Evolutionary conservation across 1,284 basidiomycete species (phyloP).

Genomic region (Peniophora sp.): DNA sequence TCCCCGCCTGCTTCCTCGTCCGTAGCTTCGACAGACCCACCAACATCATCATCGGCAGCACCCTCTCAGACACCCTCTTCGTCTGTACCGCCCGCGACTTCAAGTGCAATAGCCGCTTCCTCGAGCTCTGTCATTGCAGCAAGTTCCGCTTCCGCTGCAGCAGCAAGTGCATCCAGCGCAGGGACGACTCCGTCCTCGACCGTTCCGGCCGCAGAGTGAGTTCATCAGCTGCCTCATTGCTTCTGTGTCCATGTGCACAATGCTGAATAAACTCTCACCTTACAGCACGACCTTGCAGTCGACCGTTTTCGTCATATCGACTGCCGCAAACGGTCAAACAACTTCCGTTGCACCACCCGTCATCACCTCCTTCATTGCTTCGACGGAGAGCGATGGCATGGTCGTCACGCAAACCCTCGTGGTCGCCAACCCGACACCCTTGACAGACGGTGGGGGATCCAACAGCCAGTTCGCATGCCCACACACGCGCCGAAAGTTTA

Average conservation of each 20-base stretch:
- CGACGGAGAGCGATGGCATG: slow-evolving; percentile 43
- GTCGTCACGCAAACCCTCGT: slow-evolving; percentile 51
- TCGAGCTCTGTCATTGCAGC: background rate
- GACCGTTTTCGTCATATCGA: slow-evolving; percentile 49
- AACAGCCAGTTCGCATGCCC: slow-evolving; percentile 35
- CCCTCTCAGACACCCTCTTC: slow-evolving; percentile 2
- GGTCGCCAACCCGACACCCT: slow-evolving; percentile 58
- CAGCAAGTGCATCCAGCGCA: slow-evolving; percentile 6
- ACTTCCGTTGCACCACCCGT: slow-evolving; percentile 43
- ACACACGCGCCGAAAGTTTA: background rate
- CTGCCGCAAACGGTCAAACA: slow-evolving; percentile 43
- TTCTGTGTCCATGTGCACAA: background rate
- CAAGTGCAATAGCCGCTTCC: background rate
- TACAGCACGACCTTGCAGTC: slow-evolving; percentile 48
- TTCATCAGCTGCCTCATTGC: background rate
- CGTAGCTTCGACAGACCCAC: background rate
- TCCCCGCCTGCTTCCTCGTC: slow-evolving; percentile 9
- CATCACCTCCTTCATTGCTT: slow-evolving; percentile 48
- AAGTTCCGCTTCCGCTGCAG: slow-evolving; percentile 2
- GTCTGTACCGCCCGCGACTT: slow-evolving; percentile 1
- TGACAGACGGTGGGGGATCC: slow-evolving; percentile 31
- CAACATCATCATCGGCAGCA: slow-evolving; percentile 6
- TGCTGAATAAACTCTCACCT: background rate
- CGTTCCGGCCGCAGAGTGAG: slow-evolving; percentile 4
- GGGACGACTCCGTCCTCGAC: slow-evolving; percentile 5